Evolutionary conservation across 129 eudicot genomes (phyloP), one percentile per base, ranked within the genome.

Genomic region (Scalesia atractyloides): DNA sequence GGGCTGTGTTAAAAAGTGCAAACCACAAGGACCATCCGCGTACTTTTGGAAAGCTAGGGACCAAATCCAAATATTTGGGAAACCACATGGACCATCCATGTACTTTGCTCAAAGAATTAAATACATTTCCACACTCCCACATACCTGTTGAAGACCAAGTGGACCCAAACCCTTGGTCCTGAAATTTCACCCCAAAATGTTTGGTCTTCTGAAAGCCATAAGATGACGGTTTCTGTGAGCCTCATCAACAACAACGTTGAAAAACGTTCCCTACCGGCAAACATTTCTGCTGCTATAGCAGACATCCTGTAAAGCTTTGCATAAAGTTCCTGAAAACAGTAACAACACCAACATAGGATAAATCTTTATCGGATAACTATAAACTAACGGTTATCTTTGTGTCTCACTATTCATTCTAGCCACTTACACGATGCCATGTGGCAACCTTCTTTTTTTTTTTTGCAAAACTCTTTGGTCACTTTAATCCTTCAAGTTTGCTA

Each of bases 131-230:
- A 60, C 44, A 30, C 19, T 26, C 66, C 66, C 41, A 14, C 56
- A 51, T 70, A 52, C 99, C 97, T 94, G 99, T 76, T 88, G 99
- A 81, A 94, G 97, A 59, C 97, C 99, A 65, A 76, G 89, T 44
- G 88, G 82, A 68, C 99, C 99, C 74, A 94, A 81, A 59, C 91
- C 77, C 70, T 79, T 41, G 99, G 96, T 66, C 97, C 99, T n/a
- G 81, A 91, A 70, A 94, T 88, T 66, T 90, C 99, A 62, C 90
- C 99, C 99, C 99, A 94, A 88, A 94, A 94, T 5, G 86, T 79
- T 72, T 90, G 99, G 76, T 94, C 99, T 80, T 88, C 93, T 52
- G 97, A 90, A 57, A 94, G 87, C 96, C 97, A 94, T 51, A 94
- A 80, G 74, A 94, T 90, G 69, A 94, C 96, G 9, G 99, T 94